Percentiles rank a stretch among this genome's conserved stretches.
Evolutionary conservation across 306 rosid species (phyloP).

Genomic region (Cicer yamashitae): DNA sequence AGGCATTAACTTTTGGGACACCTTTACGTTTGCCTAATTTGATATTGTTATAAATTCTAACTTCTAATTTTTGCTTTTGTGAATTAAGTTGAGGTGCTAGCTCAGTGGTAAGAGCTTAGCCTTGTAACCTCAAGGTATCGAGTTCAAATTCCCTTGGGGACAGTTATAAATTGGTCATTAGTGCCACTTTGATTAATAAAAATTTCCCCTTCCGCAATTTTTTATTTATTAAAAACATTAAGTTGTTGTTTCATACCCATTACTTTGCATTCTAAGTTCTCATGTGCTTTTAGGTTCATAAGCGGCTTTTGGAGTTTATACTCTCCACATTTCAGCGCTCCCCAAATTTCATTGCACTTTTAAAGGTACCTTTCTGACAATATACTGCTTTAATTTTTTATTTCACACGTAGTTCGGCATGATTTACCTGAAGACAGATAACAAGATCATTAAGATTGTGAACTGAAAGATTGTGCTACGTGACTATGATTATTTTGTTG

Average conservation of each 20-base stretch:
- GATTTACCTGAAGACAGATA: not conserved
- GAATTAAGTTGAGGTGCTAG: not conserved
- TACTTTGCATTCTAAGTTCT: conserved; percentile 33
- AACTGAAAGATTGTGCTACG: conserved; percentile 10
- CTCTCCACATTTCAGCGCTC: conserved; percentile 87
- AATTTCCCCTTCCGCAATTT: too few species aligned
- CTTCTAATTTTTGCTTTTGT: not conserved
- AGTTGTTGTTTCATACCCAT: conserved; percentile 2
- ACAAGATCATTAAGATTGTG: not conserved
- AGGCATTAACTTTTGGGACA: not conserved
- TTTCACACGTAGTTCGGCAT: conserved; percentile 24
- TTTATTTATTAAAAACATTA: too few species aligned
- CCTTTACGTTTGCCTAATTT: conserved; percentile 8
- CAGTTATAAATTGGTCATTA: too few species aligned
- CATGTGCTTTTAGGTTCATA: conserved; percentile 66
- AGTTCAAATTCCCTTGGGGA: too few species aligned
- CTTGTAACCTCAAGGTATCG: too few species aligned
- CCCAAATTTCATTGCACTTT: conserved; percentile 81
- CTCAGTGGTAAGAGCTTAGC: too few species aligned
- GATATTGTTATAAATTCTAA: conserved; percentile 18
- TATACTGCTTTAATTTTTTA: conserved; percentile 30
- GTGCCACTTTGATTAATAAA: too few species aligned
- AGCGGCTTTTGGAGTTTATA: conserved; percentile 85
- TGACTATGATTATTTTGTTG: conserved; percentile 15
- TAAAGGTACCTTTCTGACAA: conserved; percentile 66